Evolutionary conservation across 371 early-diverging fungal species (phyloP).

Genomic region (Actinomortierella ambigua): DNA sequence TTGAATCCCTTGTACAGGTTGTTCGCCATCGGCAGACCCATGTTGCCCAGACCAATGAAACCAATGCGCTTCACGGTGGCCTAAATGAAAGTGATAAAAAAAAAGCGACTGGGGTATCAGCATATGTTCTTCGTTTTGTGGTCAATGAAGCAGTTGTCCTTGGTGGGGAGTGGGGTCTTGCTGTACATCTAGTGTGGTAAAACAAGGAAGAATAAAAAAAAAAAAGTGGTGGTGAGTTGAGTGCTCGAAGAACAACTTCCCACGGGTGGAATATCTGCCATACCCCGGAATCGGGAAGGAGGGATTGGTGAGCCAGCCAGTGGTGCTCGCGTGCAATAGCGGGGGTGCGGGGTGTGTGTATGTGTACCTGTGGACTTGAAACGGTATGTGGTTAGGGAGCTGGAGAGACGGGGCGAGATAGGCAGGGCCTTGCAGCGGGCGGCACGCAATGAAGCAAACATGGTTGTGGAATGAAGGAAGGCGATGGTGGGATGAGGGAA

Average conservation of each 20-base stretch:
- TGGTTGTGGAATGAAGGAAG: slow-evolving; percentile 6
- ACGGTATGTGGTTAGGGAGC: slow-evolving; percentile 49
- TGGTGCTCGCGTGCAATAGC: too few relatives aligned
- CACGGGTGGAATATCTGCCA: too few relatives aligned
- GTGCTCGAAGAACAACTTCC: too few relatives aligned
- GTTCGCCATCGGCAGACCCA: slow-evolving; percentile 93
- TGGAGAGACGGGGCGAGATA: slow-evolving; percentile 26
- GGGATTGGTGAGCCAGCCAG: too few relatives aligned
- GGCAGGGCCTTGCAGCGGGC: slow-evolving; percentile 51
- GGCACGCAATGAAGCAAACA: slow-evolving; percentile 5
- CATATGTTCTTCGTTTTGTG: background rate
- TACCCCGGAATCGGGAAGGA: background rate
- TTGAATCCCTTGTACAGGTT: slow-evolving; percentile 74
- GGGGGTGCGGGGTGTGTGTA: too few relatives aligned
- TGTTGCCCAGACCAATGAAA: slow-evolving; percentile 95
- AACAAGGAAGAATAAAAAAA: too few relatives aligned
- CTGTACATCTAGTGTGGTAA: slow-evolving; percentile 3
- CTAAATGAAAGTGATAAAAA: slow-evolving; percentile 8
- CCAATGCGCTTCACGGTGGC: slow-evolving; percentile 67
- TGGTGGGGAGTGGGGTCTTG: background rate
- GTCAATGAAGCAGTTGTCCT: background rate
- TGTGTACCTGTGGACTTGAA: slow-evolving; percentile 49
- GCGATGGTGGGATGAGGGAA: slow-evolving; percentile 32
- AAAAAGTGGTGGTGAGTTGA: too few relatives aligned
- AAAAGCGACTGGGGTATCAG: background rate